These are phyloP conservation scores for Claviceps humidiphila DNA, from an alignment of 2,329 filamentous ascomycete species.

Conservation along the genomic window DNA sequence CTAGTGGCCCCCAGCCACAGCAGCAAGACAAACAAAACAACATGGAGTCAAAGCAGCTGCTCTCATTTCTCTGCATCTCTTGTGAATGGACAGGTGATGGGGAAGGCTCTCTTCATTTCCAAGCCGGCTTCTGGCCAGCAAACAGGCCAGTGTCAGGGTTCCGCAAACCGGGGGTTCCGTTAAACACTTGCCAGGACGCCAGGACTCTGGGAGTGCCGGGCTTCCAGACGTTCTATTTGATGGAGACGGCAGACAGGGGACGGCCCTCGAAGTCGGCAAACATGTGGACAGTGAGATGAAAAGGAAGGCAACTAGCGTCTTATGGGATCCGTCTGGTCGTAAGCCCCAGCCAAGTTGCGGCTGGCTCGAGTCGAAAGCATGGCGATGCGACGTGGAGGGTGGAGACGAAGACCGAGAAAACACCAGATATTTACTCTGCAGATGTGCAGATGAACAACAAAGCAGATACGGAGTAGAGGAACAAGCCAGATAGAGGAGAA, in stretches of 20 bases:
- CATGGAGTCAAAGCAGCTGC: background rate
- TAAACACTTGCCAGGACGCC: background rate
- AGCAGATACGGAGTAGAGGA: too few species aligned
- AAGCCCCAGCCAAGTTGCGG: background rate
- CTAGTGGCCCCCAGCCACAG: too few species aligned
- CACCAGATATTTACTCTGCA: too few species aligned
- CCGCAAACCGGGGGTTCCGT: background rate
- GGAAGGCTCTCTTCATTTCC: background rate
- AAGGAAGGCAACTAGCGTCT: background rate
- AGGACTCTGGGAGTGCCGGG: background rate
- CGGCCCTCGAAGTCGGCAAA: background rate
- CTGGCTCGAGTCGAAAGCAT: background rate
- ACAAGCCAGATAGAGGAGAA: too few species aligned
- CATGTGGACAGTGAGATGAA: background rate
- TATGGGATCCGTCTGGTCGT: background rate
- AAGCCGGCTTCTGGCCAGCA: background rate
- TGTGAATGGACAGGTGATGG: background rate
- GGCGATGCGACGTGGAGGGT: background rate
- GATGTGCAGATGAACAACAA: too few species aligned
- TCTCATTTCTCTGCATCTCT: background rate
- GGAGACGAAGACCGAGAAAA: too few species aligned
- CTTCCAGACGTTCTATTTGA: constrained; percentile 1
- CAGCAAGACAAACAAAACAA: background rate
- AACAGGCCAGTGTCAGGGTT: background rate
- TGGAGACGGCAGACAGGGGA: background rate